Base-by-base conservation (phyloP, 768 basidiomycete species). In the Tulasnella sp. region DNA sequence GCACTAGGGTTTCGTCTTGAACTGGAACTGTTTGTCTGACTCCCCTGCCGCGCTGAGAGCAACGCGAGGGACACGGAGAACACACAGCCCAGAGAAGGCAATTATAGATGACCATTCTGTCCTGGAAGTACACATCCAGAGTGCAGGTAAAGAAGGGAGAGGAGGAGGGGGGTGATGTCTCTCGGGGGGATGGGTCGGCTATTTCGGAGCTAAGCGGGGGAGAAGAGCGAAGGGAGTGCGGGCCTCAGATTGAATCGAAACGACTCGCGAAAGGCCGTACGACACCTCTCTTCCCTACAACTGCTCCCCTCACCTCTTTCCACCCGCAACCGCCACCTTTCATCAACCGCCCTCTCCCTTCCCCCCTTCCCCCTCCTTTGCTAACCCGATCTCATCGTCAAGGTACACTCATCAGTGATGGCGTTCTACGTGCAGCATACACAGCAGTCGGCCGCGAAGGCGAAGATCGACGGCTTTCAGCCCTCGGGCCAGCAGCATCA, bases 401-500 rank as follows among this genome's bases (percentile, higher is more conserved):
- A 44, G 44, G 16, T 1, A 1, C 18, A 5, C 39, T 37, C 55
- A 11, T 70, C 77, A 42, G n/a, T 67, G 26, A 77, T 77, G 77
- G 78, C 79, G 23, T 79, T 71, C 70, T 79, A 79, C 78, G 78
- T 79, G 15, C 79, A 42, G 23, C 79, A 79, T 48, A 70, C 77
- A 7, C 44, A 72, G 37, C 67, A 37, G 39, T 23, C 78, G 83
- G 84, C 83, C 69, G 88, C 89, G 20, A 88, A 89, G 80, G 85
- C 92, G 80, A 86, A 91, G 79, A 90, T 91, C 82, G 90, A 93
- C 84, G 92, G 93, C 81, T 93, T 93, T 83, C 90, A 92, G 81
- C 61, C 61, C 61, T 90, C 46, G 88, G 86, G 70, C 87, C 89
- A 32, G 83, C 86, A 13, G 82, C 84, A 82, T 81, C 81, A 84